Percentiles rank a stretch among this genome's conserved stretches.
Conservation (phyloP, 2,329 filamentous ascomycete species). For the Pseudocercospora crystallina region DNA sequence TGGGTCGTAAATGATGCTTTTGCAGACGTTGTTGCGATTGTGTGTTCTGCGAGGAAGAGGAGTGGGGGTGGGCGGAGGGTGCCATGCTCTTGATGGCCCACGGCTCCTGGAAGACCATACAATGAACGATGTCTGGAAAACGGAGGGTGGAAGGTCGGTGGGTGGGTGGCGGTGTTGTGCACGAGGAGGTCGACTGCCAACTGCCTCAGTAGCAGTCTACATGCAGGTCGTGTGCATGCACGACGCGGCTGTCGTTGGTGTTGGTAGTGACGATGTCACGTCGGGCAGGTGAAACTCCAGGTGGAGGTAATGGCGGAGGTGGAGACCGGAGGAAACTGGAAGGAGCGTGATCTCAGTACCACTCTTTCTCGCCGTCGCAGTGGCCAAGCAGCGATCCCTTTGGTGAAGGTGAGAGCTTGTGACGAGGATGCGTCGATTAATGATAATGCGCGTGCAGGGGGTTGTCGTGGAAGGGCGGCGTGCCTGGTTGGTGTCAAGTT, state of each 20-base stretch:
- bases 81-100: conserved; percentile 22
- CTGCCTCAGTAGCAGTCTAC: background rate
- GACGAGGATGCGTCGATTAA: too few relatives aligned
- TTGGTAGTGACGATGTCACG: conserved; percentile 5
- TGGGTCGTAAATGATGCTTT: conserved; percentile 20
- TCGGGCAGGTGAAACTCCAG: conserved; percentile 1
- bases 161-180: background rate
- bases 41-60: too few relatives aligned
- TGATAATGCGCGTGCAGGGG: too few relatives aligned
- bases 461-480: too few relatives aligned
- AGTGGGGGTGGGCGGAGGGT: conserved; percentile 14
- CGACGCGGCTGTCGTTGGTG: background rate
- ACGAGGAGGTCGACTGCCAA: background rate
- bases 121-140: conserved; percentile 7
- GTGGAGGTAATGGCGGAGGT: background rate
- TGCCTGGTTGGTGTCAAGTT: too few relatives aligned
- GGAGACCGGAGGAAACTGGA: background rate
- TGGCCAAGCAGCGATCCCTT: too few relatives aligned
- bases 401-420: too few relatives aligned
- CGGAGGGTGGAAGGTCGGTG: background rate
- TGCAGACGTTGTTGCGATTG: conserved; percentile 5
- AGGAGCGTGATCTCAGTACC: background rate
- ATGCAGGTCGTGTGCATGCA: conserved; percentile 6
- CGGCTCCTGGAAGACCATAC: conserved; percentile 22
- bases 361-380: too few relatives aligned